phyloP scores from a whole-genome alignment of 306 rosid species.

The Styphnolobium japonicum region DNA sequence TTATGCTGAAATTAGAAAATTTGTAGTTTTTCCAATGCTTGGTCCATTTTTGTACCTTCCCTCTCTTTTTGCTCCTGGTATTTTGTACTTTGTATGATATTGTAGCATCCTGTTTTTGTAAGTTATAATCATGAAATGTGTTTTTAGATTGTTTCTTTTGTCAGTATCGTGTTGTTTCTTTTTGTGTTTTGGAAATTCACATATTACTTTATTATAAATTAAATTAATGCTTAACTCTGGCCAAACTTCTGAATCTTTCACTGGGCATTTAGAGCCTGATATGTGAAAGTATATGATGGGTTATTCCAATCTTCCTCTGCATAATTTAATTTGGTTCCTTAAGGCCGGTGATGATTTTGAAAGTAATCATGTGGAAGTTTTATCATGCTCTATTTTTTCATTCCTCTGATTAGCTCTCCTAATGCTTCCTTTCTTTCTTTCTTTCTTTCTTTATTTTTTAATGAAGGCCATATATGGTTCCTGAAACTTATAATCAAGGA shows the following conservation, averaged over 20 bases:
- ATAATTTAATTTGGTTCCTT: neutral
- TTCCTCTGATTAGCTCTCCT: conserved; percentile 19
- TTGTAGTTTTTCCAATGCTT: neutral
- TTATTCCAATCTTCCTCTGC: neutral
- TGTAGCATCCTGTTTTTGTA: neutral
- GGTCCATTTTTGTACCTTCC: neutral
- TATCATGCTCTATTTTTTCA: conserved; percentile 5
- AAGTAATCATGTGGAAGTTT: neutral
- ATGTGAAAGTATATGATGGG: conserved; percentile 12
- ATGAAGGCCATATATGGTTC: conserved; percentile 74
- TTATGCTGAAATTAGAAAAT: neutral
- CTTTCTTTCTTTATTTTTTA: neutral
- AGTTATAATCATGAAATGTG: neutral
- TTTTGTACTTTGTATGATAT: neutral
- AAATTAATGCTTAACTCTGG: neutral
- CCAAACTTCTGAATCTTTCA: neutral
- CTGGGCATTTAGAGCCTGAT: neutral
- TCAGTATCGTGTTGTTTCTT: neutral
- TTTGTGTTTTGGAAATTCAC: conserved; percentile 18
- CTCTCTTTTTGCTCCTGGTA: neutral
- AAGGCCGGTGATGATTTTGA: conserved; percentile 10
- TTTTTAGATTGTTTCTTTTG: neutral
- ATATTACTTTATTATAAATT: neutral
- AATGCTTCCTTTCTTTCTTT: conserved; percentile 8
- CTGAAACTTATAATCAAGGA: conserved; percentile 67